Evolutionary conservation across 202 grass and related monocot species (phyloP).

Genomic region (Setaria viridis): DNA sequence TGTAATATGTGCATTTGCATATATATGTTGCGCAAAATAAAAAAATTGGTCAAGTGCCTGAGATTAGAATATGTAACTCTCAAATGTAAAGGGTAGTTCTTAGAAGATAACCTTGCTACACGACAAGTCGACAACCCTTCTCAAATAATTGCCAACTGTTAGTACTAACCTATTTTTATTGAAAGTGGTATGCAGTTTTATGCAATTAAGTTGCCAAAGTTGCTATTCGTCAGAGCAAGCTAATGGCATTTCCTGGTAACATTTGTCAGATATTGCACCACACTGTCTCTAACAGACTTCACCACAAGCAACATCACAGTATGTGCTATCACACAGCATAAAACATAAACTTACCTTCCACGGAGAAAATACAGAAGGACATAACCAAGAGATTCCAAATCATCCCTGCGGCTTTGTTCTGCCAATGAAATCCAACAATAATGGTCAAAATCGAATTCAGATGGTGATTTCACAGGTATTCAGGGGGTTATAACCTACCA

Average conservation of each 20-base stretch:
- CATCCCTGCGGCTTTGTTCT: conserved; percentile 98
- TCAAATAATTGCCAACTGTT: background rate
- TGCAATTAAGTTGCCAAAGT: background rate
- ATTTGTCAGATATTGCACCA: conserved; percentile 9
- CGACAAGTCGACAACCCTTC: background rate
- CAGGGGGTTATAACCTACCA: conserved; percentile 56
- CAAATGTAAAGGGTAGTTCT: background rate
- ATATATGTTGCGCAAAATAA: background rate
- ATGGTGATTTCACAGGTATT: background rate
- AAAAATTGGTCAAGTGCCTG: background rate
- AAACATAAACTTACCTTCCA: conserved; percentile 69
- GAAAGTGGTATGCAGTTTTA: conserved; percentile 6
- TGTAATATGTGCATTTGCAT: background rate
- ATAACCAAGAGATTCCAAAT: conserved; percentile 99
- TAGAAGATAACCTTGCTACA: background rate
- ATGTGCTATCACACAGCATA: conserved; percentile 2
- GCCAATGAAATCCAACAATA: conserved; percentile 45
- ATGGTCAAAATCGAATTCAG: conserved; percentile 14
- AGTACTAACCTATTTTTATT: background rate
- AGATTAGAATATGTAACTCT: background rate
- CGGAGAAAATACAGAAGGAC: conserved; percentile 95
- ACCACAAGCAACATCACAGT: conserved; percentile 4
- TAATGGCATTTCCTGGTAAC: background rate
- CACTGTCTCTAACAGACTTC: background rate
- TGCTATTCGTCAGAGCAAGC: conserved; percentile 14